Evolutionary conservation across 2,329 filamentous ascomycete species (phyloP), one percentile per base, ranked within the genome.

Genomic region (Neocatenulostroma microsporum): DNA sequence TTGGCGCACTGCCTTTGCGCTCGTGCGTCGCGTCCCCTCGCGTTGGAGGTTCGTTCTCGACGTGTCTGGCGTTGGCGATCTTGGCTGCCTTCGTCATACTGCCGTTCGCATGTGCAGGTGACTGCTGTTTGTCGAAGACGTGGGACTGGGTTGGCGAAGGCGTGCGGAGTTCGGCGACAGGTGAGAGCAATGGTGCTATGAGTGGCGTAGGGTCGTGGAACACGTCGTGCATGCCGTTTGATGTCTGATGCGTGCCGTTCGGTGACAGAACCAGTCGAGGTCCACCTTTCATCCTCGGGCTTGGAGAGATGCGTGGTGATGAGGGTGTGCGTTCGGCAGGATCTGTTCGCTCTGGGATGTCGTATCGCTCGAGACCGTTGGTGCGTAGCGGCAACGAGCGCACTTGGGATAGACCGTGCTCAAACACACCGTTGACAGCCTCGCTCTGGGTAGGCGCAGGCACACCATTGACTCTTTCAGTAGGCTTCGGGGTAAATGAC

Each of bases 161-260:
- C 0, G 79, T 82, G n/a, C 73, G 70, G 5, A 74, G 73, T 61
- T 87, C 83, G 36, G 81, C 82, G 1, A 87, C 82, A 0, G 83
- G 83, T 0, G 83, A 87, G 2, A 88, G 67, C 15, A 70, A 44
- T 4, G 67, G 66, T 21, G 46, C 51, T 6, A 45, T 34, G 17
- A 45, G 31, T 17, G 40, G 40, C 15, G 25, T n/a, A 9, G 33
- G 21, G 9, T 45, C 42, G 18, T 40, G 34, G 30, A 27, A 37
- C 6, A 27, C 15, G 18, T 47, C 39, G 23, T 35, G 4, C 4
- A 34, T 18, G 11, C 40, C 41, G 24, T 46, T 44, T 13, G 27
- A 14, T 5, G 26, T 20, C 5, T 34, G 31, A 15, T 28, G 17
- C 1, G 42, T 44, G 25, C 49, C 51, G 33, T 51, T 55, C 8